phyloP scores from a whole-genome alignment of 2,329 filamentous ascomycete species.

The Hypoxylon sp. region DNA sequence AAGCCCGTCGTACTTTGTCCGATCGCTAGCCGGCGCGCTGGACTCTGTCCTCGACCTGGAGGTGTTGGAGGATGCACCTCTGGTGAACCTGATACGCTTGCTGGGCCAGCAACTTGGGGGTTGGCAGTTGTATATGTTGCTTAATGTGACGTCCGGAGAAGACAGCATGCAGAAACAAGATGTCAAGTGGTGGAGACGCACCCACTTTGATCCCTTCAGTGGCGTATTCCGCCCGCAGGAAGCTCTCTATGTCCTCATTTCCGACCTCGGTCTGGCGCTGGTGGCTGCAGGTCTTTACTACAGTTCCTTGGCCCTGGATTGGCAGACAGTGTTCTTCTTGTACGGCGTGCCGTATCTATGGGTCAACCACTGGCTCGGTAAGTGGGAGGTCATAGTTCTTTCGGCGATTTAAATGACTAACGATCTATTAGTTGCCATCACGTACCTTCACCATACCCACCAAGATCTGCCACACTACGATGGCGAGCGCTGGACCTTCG shows the following conservation, averaged over 20 bases:
- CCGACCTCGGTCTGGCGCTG: conserved; percentile 69
- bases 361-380: conserved; percentile 78
- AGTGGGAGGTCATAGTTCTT: conserved; percentile 43
- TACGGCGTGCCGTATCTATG: conserved; percentile 75
- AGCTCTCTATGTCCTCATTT: conserved; percentile 66
- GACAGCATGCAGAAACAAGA: conserved; percentile 61
- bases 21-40: conserved; percentile 47
- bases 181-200: conserved; percentile 57
- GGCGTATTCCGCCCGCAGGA: conserved; percentile 71
- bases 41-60: conserved; percentile 60
- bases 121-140: conserved; percentile 72
- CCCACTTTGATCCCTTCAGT: conserved; percentile 72
- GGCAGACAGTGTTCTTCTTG: conserved; percentile 66
- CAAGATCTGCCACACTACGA: conserved; percentile 68
- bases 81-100: conserved; percentile 65
- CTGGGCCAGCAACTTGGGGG: conserved; percentile 72
- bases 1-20: conserved; percentile 50
- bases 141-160: conserved; percentile 65
- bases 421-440: conserved; percentile 70
- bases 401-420: conserved; percentile 35
- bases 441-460: conserved; percentile 80
- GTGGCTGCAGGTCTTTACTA: conserved; percentile 64
- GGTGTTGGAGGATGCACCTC: conserved; percentile 72
- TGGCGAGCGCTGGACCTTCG: conserved; percentile 69
- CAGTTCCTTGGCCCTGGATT: conserved; percentile 64